Evolutionary conservation across 2,329 filamentous ascomycete genomes (phyloP).

Genomic region (Chaetomiaceae sp.): DNA sequence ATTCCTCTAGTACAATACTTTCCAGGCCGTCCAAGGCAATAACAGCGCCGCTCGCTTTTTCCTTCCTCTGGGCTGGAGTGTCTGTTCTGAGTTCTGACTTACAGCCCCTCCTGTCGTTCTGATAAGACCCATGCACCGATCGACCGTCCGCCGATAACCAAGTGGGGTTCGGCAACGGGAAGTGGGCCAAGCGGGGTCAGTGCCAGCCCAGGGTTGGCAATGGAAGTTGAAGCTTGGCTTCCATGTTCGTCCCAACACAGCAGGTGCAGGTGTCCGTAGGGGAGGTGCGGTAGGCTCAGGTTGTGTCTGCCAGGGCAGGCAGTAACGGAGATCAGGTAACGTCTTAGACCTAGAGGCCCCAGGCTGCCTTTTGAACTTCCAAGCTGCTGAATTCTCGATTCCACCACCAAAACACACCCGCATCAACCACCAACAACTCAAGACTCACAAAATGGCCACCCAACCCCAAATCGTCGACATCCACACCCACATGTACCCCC

Average conservation of each 20-base stretch:
- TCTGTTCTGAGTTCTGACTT: no score
- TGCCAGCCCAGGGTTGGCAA: constrained; percentile 16
- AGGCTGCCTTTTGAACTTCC: no score
- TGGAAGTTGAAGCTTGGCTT: neutral
- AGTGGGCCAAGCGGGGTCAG: constrained; percentile 11
- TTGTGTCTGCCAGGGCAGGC: no score
- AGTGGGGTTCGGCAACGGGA: constrained; percentile 8
- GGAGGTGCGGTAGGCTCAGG: no score
- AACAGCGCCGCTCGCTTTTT: no score
- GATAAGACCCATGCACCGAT: constrained; percentile 11
- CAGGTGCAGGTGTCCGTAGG: neutral
- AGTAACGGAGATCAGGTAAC: no score
- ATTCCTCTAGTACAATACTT: no score
- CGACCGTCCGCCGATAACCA: constrained; percentile 3
- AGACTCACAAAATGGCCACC: neutral
- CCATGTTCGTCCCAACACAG: no score
- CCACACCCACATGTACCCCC: constrained; percentile 67
- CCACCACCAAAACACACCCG: neutral
- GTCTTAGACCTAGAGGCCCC: no score
- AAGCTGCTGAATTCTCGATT: no score
- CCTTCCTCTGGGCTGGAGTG: no score
- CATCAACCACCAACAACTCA: neutral
- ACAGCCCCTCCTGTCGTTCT: neutral
- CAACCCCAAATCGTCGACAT: constrained; percentile 50
- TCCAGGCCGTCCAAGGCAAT: no score